These are phyloP conservation scores for Suillus weaverae DNA, from an alignment of 768 basidiomycete genomes.

Conservation along the genomic window DNA sequence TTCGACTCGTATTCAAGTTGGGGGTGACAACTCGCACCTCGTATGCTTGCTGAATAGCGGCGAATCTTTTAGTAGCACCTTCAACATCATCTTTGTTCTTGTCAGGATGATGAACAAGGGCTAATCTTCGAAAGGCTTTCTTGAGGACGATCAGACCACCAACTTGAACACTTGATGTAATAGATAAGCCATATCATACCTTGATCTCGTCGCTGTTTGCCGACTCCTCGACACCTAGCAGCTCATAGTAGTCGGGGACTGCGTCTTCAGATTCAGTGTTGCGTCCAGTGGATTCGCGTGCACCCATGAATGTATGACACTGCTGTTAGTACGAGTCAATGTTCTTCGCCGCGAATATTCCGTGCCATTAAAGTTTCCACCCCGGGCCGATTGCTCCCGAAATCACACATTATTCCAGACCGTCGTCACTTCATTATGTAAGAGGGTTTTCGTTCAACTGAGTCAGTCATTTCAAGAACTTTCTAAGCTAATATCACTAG, in stretches of 20 bases:
- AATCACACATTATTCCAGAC: not conserved
- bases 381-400: not conserved
- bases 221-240: conserved; percentile 78
- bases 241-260: conserved; percentile 73
- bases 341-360: not conserved
- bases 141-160: conserved; percentile 29
- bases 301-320: conserved; percentile 54
- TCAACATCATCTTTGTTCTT: conserved; percentile 85
- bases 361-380: not conserved
- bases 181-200: conserved; percentile 37
- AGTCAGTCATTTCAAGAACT: not conserved
- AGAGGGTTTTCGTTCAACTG: not conserved
- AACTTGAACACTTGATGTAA: conserved; percentile 1
- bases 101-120: conserved; percentile 84
- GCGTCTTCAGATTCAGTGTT: conserved; percentile 26
- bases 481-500: not conserved
- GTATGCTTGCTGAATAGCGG: conserved; percentile 90
- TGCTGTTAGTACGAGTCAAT: not conserved
- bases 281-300: conserved; percentile 58
- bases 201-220: conserved; percentile 90
- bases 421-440: not conserved
- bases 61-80: conserved; percentile 84
- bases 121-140: conserved; percentile 83
- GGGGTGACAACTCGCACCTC: conserved; percentile 54
- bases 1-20: not conserved